These are phyloP conservation scores for Geosmithia flava DNA, from an alignment of 2,329 filamentous ascomycete species.

Conservation along the genomic window DNA sequence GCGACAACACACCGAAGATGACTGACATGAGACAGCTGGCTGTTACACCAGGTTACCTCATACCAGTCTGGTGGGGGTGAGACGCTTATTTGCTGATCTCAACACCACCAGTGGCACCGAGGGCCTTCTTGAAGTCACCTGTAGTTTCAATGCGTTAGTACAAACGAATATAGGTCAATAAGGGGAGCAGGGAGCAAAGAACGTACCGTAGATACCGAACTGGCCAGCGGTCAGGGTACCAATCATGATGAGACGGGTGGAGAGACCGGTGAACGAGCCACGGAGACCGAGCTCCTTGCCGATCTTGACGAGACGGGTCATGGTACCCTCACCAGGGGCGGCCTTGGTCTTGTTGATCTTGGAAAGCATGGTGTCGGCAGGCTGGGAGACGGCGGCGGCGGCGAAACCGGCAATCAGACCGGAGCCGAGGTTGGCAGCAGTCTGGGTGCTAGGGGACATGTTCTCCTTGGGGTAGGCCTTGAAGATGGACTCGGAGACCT, in stretches of 20 bases:
- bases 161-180: not conserved
- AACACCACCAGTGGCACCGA: slow-evolving; percentile 64
- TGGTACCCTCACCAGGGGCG: slow-evolving; percentile 73
- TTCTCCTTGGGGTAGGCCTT: slow-evolving; percentile 55
- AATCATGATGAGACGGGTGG: slow-evolving; percentile 53
- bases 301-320: slow-evolving; percentile 75
- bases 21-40: not conserved
- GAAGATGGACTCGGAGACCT: slow-evolving; percentile 68
- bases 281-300: slow-evolving; percentile 71
- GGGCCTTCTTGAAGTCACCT: slow-evolving; percentile 49
- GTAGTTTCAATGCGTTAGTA: not conserved
- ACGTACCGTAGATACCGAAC: slow-evolving; percentile 77
- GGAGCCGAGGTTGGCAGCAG: slow-evolving; percentile 61
- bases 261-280: slow-evolving; percentile 71
- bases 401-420: slow-evolving; percentile 56
- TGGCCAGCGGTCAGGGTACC: slow-evolving; percentile 68
- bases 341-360: slow-evolving; percentile 96
- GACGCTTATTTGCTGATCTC: slow-evolving; percentile 12
- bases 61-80: not conserved
- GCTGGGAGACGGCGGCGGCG: slow-evolving; percentile 77
- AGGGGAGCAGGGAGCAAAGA: not conserved
- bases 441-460: slow-evolving; percentile 58
- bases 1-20: not conserved
- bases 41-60: too few species aligned
- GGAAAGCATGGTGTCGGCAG: slow-evolving; percentile 85